phyloP scores from a whole-genome alignment of 23 red algal genomes.

The Gracilaria caudata region DNA sequence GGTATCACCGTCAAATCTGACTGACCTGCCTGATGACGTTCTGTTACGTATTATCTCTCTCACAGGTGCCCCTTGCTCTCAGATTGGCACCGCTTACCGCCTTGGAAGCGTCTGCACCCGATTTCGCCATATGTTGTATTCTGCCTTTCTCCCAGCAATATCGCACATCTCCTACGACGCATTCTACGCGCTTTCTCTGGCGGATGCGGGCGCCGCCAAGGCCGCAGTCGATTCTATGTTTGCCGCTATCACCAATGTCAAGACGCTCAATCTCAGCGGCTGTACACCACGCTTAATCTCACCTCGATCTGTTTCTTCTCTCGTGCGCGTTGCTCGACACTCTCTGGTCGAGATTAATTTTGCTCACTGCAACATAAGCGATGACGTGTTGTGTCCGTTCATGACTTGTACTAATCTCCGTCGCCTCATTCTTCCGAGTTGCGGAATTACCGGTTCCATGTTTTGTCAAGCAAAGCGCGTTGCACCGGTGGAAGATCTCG shows the following conservation, averaged over 20 bases:
- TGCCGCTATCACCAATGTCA: not conserved
- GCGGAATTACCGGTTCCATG: not conserved
- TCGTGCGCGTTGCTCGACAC: not conserved
- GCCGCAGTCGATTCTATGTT: slow-evolving; percentile 10
- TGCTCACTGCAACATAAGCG: not conserved
- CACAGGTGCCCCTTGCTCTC: not conserved
- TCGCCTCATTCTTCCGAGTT: not conserved
- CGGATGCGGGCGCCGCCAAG: not conserved
- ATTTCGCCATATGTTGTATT: not conserved
- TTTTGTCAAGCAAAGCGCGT: not conserved
- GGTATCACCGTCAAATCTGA: not conserved
- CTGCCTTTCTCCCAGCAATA: not conserved
- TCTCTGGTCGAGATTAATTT: slow-evolving; percentile 9
- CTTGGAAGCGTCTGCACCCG: slow-evolving; percentile 1
- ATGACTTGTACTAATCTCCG: slow-evolving; percentile 10
- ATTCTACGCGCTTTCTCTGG: not conserved
- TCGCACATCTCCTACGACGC: not conserved
- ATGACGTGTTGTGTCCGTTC: slow-evolving; percentile 14
- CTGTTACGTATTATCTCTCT: slow-evolving; percentile 29
- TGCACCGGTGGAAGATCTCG: not conserved
- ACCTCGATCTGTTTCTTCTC: not conserved
- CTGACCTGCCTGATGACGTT: slow-evolving; percentile 13
- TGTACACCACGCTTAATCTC: not conserved
- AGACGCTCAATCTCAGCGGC: not conserved
- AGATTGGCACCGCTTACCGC: not conserved